Percentiles rank a stretch among this genome's conserved stretches.
phyloP scores from a whole-genome alignment of 177 flowering plant species.

The Vitis hybrid region DNA sequence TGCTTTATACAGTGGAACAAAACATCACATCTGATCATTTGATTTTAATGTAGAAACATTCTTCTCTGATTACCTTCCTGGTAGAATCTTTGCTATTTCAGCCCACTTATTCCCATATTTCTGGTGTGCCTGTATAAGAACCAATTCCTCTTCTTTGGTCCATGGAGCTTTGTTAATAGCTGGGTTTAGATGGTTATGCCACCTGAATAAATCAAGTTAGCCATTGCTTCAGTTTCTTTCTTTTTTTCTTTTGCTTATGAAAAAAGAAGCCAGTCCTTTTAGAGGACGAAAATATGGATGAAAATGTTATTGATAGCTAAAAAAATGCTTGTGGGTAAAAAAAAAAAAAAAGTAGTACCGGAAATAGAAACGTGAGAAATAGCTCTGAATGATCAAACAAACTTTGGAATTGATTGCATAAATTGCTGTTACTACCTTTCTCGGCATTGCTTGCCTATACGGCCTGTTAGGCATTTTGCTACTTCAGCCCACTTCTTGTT shows the following conservation, averaged over 20 bases:
- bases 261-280: too few relatives aligned
- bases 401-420: too few relatives aligned
- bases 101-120: constrained; percentile 71
- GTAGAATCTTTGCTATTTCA: constrained; percentile 57
- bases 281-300: too few relatives aligned
- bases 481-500: constrained; percentile 68
- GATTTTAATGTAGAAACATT: not conserved
- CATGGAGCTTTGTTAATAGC: constrained; percentile 58
- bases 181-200: constrained; percentile 75
- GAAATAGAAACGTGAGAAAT: too few relatives aligned
- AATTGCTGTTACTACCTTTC: constrained; percentile 52
- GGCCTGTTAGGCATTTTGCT: constrained; percentile 73
- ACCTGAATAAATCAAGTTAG: constrained; percentile 34
- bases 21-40: too few relatives aligned
- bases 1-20: too few relatives aligned
- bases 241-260: too few relatives aligned
- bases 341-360: too few relatives aligned
- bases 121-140: constrained; percentile 40
- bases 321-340: too few relatives aligned
- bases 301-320: too few relatives aligned
- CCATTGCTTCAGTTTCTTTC: too few relatives aligned
- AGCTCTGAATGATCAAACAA: too few relatives aligned
- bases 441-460: constrained; percentile 93
- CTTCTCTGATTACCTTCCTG: constrained; percentile 53
- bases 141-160: constrained; percentile 54